These are phyloP conservation scores for Cucumis hystrix DNA, from an alignment of 306 rosid species.

Conservation along the genomic window DNA sequence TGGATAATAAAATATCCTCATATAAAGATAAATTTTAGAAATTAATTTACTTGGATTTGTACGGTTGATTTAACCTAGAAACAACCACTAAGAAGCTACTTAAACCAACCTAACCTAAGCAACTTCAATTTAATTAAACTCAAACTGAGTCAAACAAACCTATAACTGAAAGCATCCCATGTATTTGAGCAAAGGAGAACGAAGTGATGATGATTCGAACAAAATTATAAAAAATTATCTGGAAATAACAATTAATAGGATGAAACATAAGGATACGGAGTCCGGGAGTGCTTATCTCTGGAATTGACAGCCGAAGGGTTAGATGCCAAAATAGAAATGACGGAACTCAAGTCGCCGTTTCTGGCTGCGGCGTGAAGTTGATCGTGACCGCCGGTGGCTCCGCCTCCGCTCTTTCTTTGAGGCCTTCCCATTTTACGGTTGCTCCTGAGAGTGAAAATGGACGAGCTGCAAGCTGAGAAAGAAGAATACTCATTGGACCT, in stretches of 20 bases:
- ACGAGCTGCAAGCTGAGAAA: not conserved
- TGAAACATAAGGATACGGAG: not conserved
- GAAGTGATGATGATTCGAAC: not conserved
- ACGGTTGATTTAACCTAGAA: not conserved
- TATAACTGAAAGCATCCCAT: not conserved
- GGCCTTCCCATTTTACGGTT: not conserved
- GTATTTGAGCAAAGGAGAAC: not conserved
- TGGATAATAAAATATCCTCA: not conserved
- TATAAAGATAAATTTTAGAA: not conserved
- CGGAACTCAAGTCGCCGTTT: constrained; percentile 54
- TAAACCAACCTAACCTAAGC: not conserved
- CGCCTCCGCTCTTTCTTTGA: constrained; percentile 18
- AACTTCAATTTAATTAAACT: not conserved
- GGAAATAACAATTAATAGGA: not conserved
- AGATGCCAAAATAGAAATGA: constrained; percentile 41
- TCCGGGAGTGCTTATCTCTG: constrained; percentile 37
- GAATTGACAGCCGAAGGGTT: constrained; percentile 63
- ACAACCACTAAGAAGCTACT: not conserved
- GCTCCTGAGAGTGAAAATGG: not conserved
- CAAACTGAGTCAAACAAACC: not conserved
- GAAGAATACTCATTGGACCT: not conserved
- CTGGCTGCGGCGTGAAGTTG: constrained; percentile 77
- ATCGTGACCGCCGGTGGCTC: constrained; percentile 16
- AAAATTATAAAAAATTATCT: not conserved
- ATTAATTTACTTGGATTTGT: not conserved